These are phyloP conservation scores for Aspergillus kassunensis DNA, from an alignment of 495 filamentous ascomycete species.

Conservation along the genomic window DNA sequence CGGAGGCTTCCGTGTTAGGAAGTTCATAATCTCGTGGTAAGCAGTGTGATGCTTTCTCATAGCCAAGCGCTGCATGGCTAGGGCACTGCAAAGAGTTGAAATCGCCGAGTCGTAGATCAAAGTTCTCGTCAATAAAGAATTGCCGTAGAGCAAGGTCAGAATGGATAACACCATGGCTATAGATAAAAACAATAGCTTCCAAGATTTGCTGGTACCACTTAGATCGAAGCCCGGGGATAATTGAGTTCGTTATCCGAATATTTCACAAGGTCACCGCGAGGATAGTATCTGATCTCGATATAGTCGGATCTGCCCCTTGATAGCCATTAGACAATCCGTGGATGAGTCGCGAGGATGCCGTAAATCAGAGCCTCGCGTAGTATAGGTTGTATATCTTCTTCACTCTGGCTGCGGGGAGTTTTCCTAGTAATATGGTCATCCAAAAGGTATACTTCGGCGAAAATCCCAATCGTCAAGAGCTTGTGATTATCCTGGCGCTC, in stretches of 20 bases:
- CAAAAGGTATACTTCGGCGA: conserved; percentile 14
- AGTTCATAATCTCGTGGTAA: conserved; percentile 14
- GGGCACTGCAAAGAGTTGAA: conserved; percentile 20
- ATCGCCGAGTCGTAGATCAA: conserved; percentile 16
- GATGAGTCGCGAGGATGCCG: conserved; percentile 11
- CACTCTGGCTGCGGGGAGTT: conserved; percentile 7
- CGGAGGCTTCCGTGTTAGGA: too few species aligned
- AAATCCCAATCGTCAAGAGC: conserved; percentile 14
- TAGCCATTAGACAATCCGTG: conserved; percentile 18
- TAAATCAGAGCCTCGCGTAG: conserved; percentile 16
- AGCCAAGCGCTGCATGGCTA: conserved; percentile 11
- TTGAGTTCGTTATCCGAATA: too few species aligned
- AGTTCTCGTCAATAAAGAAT: too few species aligned
- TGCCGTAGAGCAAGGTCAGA: too few species aligned
- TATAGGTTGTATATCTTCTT: conserved; percentile 17
- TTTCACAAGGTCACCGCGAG: conserved; percentile 8
- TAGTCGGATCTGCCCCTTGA: conserved; percentile 1
- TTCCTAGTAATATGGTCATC: conserved; percentile 13
- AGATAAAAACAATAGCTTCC: too few species aligned
- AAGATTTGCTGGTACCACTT: too few species aligned
- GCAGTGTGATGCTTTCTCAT: conserved; percentile 20
- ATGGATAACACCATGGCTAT: too few species aligned
- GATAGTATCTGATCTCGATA: conserved; percentile 17
- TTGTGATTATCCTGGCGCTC: background rate
- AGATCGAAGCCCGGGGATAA: too few species aligned